Evolutionary conservation across 2,329 filamentous ascomycete species (phyloP), one percentile per base, ranked within the genome.

Genomic region (Paracoccidioides lutzii): DNA sequence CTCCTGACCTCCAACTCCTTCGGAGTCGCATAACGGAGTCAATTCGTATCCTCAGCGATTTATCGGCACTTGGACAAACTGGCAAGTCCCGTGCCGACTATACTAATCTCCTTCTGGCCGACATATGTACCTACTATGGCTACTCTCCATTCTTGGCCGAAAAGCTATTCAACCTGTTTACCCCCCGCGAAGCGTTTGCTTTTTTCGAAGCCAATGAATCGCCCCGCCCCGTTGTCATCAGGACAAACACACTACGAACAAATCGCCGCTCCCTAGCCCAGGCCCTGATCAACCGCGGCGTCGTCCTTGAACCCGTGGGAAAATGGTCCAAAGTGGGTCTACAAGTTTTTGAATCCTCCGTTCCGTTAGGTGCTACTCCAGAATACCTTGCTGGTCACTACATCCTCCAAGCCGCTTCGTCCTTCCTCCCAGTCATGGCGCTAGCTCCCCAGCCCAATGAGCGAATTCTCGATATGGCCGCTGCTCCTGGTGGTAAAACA

Each of bases 121-220:
- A 98, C 66, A 87, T 97, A 57, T 96, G 90, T 75, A 82, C 86
- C 55, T 98, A 98, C 78, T 98, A 98, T 69, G 90, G 91, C 58
- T 98, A 98, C 76, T 94, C 88, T 3, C 82, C 86, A 41, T 97
- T 86, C 73, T 80, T 98, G n/a, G 93, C 90, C 4, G 88, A 95
- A 73, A 98, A 97, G 78, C 83, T 98, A 14, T 90, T 90, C 75
- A 85, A 86, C 66, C 82, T 98, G 5, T 97, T 98, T 74, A 83
- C 90, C 1, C 88, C 93, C 0, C 84, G 86, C 64, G 93, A 98
- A 75, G 93, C 93, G 0, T 94, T 97, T 64, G 90, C 90, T 55
- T 98, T 98, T 74, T 97, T 98, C 75, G 93, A 98, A 75, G 91
- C 91, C 65, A 98, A 98, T 82, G 93, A 98, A 75, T 90, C 88